Base-by-base conservation (phyloP, 2,329 filamentous ascomycete genomes). In the Colletotrichum tamarilloi region DNA sequence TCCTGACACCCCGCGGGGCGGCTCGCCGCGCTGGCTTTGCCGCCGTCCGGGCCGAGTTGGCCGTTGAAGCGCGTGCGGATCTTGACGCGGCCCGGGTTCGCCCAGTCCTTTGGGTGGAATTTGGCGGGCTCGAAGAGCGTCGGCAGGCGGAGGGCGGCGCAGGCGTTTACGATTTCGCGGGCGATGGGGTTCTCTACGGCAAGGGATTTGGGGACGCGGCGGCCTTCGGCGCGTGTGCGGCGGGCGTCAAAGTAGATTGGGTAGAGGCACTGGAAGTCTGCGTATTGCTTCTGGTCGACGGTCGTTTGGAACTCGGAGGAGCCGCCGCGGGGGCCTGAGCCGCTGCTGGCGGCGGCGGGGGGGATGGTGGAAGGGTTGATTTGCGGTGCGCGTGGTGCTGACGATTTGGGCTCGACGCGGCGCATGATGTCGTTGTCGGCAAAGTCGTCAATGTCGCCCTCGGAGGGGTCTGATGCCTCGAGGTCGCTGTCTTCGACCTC, bases 101-200 rank as follows among this genome's bases (percentile, higher is more conserved):
- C 92, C 97, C 97, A 99, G 86, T 99, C 97, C 85, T 97, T 96
- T 7, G 97, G 97, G 83, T 99, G 97, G 74, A 92, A 89, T 87
- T 98, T 98, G 80, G 93, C 93, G 1, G 95, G 94, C 85, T 99
- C 97, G 81, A 98, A 93, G 8, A 97, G 91, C 56, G 93, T 92
- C 74, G 90, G 88, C 46, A 95, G 85, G 35, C 92, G 90, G 73
- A 98, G 88, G 58, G 88, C 84, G 55, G 92, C 91, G 82, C 94
- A 94, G n/a, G 95, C 96, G 80, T 94, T 92, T 57, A 95, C 93
- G 80, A 99, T 95, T 79, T 97, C 94, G 79, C 94, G 90, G 8
- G 97, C 97, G 55, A 99, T 89, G 32, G 97, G 97, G 85, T 96
- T 97, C 70, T 87, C 81, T 5, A 98, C 94, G 1, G 95, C 96